Evolutionary conservation across 2,329 filamentous ascomycete species (phyloP), one percentile per base, ranked within the genome.

Genomic region (Cadophora gregata): DNA sequence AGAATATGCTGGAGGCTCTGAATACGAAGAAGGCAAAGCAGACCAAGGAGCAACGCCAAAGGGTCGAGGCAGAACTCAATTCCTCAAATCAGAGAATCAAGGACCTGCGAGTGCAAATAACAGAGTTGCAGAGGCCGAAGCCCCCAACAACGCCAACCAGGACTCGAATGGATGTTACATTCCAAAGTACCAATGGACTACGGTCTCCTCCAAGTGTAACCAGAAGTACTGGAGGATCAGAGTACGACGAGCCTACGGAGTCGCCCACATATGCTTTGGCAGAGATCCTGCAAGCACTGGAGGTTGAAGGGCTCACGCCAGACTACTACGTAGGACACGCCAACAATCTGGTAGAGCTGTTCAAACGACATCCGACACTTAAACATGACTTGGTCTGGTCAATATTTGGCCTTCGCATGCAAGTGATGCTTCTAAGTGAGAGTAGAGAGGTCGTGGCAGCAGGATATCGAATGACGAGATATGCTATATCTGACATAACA

Each of bases 331-430:
- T 99, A 62, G 92, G 92, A 67, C 88, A 93, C 69, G 93, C 93
- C 29, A 99, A 99, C 77, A 92, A 88, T 70, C 84, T 99, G 9
- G 96, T 98, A n/a, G 92, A 96, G 69, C 84, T 99, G n/a, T 97
- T 99, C 81, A 97, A 95, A 78, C 87, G 93, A 62, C 89, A 98
- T 78, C 93, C 93, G 1, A 95, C 93, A 1, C 84, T 99, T 65
- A 99, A 99, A 77, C 97, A 98, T 78, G 96, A 99, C 78, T 82
- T 99, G 59, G 94, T 93, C 1, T 99, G 96, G 96, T 92, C 93
- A 4, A 90, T 97, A 1, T 99, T 99, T 79, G 96, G 96, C 1
- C 81, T 96, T 59, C 88, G 96, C 51, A 94, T 98, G 83, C 96
- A 99, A 79, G 90, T 93, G 72, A 96, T 99, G 93, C 88, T 99